A percentile compares a stretch with the other conserved stretches of the same genome.
Evolutionary conservation across 139 green algal genomes (phyloP).

Genomic region (Trebouxia sp.): DNA sequence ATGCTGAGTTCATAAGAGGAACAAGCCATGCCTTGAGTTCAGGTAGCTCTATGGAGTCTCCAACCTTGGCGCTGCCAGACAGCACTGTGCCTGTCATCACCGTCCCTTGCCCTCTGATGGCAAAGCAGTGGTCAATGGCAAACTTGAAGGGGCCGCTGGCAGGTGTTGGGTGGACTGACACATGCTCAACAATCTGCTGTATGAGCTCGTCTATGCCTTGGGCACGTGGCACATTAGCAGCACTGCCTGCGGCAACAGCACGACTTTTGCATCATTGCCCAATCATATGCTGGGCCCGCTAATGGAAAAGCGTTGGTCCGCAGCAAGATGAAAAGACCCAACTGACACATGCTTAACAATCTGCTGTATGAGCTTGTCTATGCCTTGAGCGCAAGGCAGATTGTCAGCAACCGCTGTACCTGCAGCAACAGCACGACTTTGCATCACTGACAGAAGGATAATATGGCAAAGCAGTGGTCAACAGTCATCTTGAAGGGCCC

Average conservation of each 20-base stretch:
- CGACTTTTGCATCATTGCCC: too few relatives aligned
- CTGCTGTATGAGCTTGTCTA: too few relatives aligned
- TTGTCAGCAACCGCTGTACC: too few relatives aligned
- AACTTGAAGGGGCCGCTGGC: conserved; percentile 75
- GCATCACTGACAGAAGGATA: too few relatives aligned
- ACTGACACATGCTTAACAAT: too few relatives aligned
- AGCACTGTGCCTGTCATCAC: conserved; percentile 89
- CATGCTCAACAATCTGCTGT: conserved; percentile 30
- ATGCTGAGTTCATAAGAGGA: too few relatives aligned
- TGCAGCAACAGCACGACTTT: too few relatives aligned
- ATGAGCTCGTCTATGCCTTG: conserved; percentile 36
- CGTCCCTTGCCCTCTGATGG: conserved; percentile 90
- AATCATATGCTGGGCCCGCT: too few relatives aligned
- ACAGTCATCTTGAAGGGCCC: too few relatives aligned
- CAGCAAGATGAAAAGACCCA: too few relatives aligned
- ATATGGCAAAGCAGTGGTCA: too few relatives aligned
- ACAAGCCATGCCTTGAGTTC: conserved; percentile 66
- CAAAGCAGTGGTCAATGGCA: conserved; percentile 95
- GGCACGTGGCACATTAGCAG: neutral
- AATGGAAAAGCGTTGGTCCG: too few relatives aligned
- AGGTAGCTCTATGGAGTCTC: conserved; percentile 84
- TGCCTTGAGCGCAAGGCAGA: neutral
- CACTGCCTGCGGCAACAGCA: neutral
- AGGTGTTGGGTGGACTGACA: neutral
- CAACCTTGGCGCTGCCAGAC: conserved; percentile 56